Evolutionary conservation across 352 stramenopile genomes (phyloP), one percentile per base, ranked within the genome.

Genomic region (Globisporangium irregulare): DNA sequence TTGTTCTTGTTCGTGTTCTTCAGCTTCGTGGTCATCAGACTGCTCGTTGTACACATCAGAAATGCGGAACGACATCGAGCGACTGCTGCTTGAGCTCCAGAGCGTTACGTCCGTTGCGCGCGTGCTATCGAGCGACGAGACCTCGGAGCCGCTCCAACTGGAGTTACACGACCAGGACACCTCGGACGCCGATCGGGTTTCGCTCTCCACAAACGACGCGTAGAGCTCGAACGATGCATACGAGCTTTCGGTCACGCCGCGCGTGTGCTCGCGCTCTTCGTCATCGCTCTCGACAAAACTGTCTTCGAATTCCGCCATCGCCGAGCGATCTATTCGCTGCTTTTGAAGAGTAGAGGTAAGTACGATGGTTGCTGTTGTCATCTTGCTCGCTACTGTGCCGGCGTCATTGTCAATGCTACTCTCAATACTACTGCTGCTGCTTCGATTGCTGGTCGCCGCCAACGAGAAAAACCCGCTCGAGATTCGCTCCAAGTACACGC

Each of bases 111-210:
- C 59, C 18, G 59, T 65, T 2, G 59, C 59, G 18, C 59, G 41
- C 27, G 41, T n/a, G 41, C 59, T 65, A 8, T 65, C 59, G 43
- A 65, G 59, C 41, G 59, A 65, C 25, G 59, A 65, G 41, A 65
- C 9, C 8, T 65, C 59, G 18, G 59, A 65, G 41, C 59, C 59
- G 9, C 59, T 65, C 59, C 59, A 65, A n/a, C 59, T 65, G 24
- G 59, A 65, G 41, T 43, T 27, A 25, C 56, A 41, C 8, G 59
- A 22, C 59, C 59, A 65, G 25, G 59, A 65, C 5, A 46, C 41
- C 10, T 7, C 41, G 7, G 59, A 65, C 6, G 59, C 38, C 41
- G 43, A 24, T 51, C 43, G 43, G 18, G 18, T 25, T 14, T 65
- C 59, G 20, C 59, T 65, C 41, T 38, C 43, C 41, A 65, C 25